Evolutionary conservation across 75 land plant genomes (phyloP), one percentile per base, ranked within the genome.

Genomic region (Sequoia sempervirens): DNA sequence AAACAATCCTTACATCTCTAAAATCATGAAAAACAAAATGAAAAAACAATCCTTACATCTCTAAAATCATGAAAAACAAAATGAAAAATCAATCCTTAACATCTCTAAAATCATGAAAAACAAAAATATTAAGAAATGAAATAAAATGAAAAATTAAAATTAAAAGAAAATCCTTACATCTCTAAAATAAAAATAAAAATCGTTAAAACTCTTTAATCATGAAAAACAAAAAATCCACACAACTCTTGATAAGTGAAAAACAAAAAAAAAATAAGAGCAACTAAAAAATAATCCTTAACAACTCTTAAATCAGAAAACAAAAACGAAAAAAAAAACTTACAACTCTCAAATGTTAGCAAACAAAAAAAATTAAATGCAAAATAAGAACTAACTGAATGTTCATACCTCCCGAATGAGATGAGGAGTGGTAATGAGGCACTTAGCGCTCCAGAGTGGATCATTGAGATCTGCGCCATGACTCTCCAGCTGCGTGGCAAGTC

Each of bases 371-470:
- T 17, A 73, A 28, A 73, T 28, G 1, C 34, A 32, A 73, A 81
- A 28, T n/a, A 78, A 86, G 68, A 69, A 75, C 45, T 15, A 46
- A 41, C 28, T 4, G 13, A 68, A 80, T 20, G 81, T 79, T 14
- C 2, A 5, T 54, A 80, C 91, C 84, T 83, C 79, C 79, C 89
- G 92, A 69, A 95, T 88, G 85, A 96, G 97, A 37, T 93, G 88
- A 74, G 94, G 92, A 78, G 87, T 89, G 13, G 80, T 85, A 75
- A 96, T 90, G 68, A 96, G 89, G 84, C 96, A 95, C 47, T 90
- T 90, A 72, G 97, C 97, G 76, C 97, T 96, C 99, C 99, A 96
- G 69, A 96, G 91, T 38, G 95, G 99, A 81, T 95, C 96, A 47
- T 95, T 95, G 83, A 93, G 89, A 82, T 96, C 87, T 40, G 97